Conservation (phyloP, 768 basidiomycete species). For the Naganishia friedmannii region DNA sequence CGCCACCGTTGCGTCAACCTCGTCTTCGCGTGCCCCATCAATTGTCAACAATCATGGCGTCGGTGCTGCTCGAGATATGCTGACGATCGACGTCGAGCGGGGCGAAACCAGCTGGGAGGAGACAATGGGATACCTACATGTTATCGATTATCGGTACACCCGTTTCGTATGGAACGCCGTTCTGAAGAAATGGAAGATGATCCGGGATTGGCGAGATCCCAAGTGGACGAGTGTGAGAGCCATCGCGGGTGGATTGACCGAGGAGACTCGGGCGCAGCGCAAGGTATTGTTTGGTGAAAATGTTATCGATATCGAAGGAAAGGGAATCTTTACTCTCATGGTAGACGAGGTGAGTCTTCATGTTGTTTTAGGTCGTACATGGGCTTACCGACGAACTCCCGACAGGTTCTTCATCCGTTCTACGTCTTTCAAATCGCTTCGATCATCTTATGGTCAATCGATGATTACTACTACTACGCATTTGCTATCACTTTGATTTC, state of each 20-base stretch:
- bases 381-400: background rate
- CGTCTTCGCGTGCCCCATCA: conserved; percentile 28
- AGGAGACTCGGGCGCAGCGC: conserved; percentile 63
- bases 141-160: conserved; percentile 89
- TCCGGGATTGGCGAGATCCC: conserved; percentile 87
- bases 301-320: conserved; percentile 83
- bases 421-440: conserved; percentile 98
- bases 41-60: conserved; percentile 29
- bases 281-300: conserved; percentile 75
- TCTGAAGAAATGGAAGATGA: conserved; percentile 74
- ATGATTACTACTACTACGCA: conserved; percentile 95
- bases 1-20: conserved; percentile 24
- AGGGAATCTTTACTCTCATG: conserved; percentile 71
- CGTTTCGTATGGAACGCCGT: conserved; percentile 82
- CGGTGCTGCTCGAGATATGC: conserved; percentile 49
- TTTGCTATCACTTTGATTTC: conserved; percentile 94
- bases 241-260: conserved; percentile 66
- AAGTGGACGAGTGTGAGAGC: conserved; percentile 64
- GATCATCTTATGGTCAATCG: conserved; percentile 86
- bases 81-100: conserved; percentile 48
- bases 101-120: conserved; percentile 52
- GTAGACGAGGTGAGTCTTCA: conserved; percentile 74
- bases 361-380: background rate
- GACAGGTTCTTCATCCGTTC: conserved; percentile 88
- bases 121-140: conserved; percentile 57